These are phyloP conservation scores for Eustoma russellianum DNA, from an alignment of 257 asterid genomes.

Conservation along the genomic window DNA sequence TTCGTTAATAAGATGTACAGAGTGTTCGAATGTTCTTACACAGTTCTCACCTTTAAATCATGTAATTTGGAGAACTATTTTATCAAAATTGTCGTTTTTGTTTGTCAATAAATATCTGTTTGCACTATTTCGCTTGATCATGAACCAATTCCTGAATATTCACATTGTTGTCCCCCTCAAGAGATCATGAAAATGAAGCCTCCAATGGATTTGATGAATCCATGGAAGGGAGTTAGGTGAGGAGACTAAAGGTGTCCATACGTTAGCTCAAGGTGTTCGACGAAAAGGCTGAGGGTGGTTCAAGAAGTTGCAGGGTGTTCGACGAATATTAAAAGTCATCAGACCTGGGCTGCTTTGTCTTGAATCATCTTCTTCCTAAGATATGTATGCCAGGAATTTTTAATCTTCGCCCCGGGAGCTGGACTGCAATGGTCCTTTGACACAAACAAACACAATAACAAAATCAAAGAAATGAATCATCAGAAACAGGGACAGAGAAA, in stretches of 20 bases:
- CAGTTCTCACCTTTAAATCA: too few relatives aligned
- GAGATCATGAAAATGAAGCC: too few relatives aligned
- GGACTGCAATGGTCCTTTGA: slow-evolving; percentile 64
- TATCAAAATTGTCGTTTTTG: too few relatives aligned
- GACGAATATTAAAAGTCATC: slow-evolving; percentile 40
- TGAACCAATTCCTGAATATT: too few relatives aligned
- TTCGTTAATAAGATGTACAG: too few relatives aligned
- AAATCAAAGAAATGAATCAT: slow-evolving; percentile 53
- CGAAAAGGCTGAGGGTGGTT: slow-evolving; percentile 17
- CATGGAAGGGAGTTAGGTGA: slow-evolving; percentile 18
- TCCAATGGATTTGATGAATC: too few relatives aligned
- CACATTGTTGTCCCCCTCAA: too few relatives aligned
- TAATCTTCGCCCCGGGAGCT: slow-evolving; percentile 65
- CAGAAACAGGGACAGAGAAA: slow-evolving; percentile 27
- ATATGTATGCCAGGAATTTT: slow-evolving; percentile 83
- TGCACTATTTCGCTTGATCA: too few relatives aligned
- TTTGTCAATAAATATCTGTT: too few relatives aligned
- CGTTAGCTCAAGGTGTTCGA: slow-evolving; percentile 10
- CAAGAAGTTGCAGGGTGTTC: too few relatives aligned
- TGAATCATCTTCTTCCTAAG: slow-evolving; percentile 69
- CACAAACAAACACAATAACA: neutral
- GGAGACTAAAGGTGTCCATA: slow-evolving; percentile 14
- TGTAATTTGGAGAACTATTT: too few relatives aligned
- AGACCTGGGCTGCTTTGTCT: slow-evolving; percentile 47
- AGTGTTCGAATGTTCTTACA: too few relatives aligned